Evolutionary conservation across 148 eudicot species (phyloP).

Genomic region (Camellia lanceoleosa): DNA sequence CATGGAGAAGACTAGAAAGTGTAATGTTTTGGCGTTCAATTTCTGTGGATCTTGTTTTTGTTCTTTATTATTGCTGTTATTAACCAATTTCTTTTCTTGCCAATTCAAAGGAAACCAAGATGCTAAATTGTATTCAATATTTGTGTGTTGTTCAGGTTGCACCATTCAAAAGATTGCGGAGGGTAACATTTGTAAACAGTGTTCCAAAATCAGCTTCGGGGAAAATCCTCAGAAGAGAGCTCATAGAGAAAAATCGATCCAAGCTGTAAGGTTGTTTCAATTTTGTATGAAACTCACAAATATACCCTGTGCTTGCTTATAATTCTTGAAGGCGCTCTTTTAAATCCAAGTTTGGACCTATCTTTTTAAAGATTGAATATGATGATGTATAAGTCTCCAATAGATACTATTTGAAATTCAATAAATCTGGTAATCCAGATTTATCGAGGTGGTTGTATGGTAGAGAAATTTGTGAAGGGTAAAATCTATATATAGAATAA

Average conservation of each 20-base stretch:
- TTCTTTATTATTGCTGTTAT: background rate
- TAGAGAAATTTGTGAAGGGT: too few relatives aligned
- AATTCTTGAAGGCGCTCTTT: background rate
- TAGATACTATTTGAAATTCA: background rate
- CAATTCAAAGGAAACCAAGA: background rate
- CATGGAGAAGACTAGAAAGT: background rate
- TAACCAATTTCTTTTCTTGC: background rate
- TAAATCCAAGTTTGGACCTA: background rate
- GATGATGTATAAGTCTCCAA: background rate
- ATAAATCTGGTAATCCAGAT: too few relatives aligned
- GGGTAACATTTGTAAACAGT: slow-evolving; percentile 42
- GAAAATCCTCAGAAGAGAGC: slow-evolving; percentile 62
- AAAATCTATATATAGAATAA: too few relatives aligned
- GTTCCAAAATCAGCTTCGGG: slow-evolving; percentile 66
- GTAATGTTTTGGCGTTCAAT: background rate
- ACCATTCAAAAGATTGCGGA: slow-evolving; percentile 55
- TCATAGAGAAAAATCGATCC: slow-evolving; percentile 37
- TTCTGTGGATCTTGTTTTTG: background rate
- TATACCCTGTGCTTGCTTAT: background rate
- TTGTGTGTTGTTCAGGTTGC: slow-evolving; percentile 50
- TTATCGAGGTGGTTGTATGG: too few relatives aligned
- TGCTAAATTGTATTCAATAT: background rate
- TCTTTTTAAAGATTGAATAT: background rate
- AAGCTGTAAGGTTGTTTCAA: slow-evolving; percentile 33
- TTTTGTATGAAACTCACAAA: background rate